These are phyloP conservation scores for Suillus hirtellus DNA, from an alignment of 768 basidiomycete genomes.

Conservation along the genomic window DNA sequence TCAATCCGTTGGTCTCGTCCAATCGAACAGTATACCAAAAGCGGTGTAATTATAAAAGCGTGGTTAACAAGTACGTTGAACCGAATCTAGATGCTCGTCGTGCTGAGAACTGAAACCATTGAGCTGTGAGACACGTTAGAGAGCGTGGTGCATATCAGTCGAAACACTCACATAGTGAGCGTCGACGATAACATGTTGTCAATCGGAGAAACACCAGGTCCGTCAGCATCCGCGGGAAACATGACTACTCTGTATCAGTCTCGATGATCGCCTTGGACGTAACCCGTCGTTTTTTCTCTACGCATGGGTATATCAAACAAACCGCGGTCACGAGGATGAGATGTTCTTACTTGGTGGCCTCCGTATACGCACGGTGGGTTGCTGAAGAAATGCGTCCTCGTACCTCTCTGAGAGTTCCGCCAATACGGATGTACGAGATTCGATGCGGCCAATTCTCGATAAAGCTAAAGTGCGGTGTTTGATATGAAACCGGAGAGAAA, in stretches of 20 bases:
- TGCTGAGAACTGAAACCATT: background rate
- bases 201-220: background rate
- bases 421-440: background rate
- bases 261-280: background rate
- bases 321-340: background rate
- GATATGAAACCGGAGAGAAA: background rate
- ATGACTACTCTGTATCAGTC: slow-evolving; percentile 6
- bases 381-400: slow-evolving; percentile 7
- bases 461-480: background rate
- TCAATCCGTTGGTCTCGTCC: background rate
- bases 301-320: background rate
- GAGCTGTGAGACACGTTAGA: background rate
- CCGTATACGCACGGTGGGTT: slow-evolving; percentile 10
- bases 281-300: slow-evolving; percentile 9
- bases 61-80: background rate
- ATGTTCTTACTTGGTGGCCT: slow-evolving; percentile 10
- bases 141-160: background rate
- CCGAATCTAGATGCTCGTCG: background rate
- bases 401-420: background rate
- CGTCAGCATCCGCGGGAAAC: background rate
- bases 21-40: background rate
- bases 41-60: slow-evolving; percentile 2
- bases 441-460: background rate
- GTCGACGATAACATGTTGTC: background rate
- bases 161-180: background rate